Evolutionary conservation across 2,329 filamentous ascomycete species (phyloP).

Genomic region (Fusarium sterilihyphosum): DNA sequence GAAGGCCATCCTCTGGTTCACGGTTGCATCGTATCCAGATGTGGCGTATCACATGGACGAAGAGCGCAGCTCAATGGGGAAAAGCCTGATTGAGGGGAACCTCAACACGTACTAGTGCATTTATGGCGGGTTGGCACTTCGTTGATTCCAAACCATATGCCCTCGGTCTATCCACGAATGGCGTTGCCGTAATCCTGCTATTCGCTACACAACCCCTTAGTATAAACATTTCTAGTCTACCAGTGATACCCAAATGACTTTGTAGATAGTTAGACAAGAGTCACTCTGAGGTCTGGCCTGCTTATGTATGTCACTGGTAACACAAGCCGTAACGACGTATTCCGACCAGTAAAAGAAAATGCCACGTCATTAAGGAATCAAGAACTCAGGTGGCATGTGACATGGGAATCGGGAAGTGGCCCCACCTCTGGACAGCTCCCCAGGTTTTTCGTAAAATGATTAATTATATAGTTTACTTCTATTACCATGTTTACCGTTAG

Average conservation of each 20-base stretch:
- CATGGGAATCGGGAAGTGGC: not conserved
- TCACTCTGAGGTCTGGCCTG: rapidly evolving
- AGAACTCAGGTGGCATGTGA: not conserved
- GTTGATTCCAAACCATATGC: not conserved
- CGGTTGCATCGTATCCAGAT: not conserved
- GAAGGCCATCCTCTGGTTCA: rapidly evolving
- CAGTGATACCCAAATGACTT: too few relatives aligned
- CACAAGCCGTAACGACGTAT: rapidly evolving
- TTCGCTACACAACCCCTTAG: rapidly evolving
- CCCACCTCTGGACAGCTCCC: not conserved
- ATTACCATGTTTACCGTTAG: rapidly evolving
- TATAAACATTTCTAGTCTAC: not conserved
- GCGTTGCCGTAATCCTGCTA: rapidly evolving
- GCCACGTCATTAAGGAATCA: not conserved
- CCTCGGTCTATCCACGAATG: rapidly evolving
- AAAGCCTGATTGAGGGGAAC: rapidly evolving
- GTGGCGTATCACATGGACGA: not conserved
- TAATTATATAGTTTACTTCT: not conserved
- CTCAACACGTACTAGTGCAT: not conserved
- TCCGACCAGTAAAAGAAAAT: not conserved
- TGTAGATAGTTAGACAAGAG: not conserved
- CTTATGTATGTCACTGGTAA: not conserved
- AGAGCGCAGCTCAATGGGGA: not conserved
- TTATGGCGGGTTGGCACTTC: rapidly evolving
- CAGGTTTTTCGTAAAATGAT: not conserved